Percentiles rank a stretch among this genome's conserved stretches.
Conservation (phyloP, 1,284 basidiomycete species). For the Takashimella tepidaria region DNA sequence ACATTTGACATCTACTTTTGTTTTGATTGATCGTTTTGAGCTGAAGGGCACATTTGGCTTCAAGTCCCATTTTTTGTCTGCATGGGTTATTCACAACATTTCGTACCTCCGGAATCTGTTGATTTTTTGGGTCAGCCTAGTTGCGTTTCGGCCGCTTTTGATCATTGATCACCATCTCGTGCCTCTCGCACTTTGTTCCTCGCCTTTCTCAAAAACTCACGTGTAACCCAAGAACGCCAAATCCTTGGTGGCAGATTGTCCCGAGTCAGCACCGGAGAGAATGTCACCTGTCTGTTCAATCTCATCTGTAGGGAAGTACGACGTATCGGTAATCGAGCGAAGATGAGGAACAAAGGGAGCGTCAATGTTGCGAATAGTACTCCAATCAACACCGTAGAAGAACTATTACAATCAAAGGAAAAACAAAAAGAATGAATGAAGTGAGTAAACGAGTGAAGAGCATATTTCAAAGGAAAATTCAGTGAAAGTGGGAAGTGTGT, state of each 20-base stretch:
- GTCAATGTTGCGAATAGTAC: constrained; percentile 81
- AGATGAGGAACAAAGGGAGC: constrained; percentile 93
- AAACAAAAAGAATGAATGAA: too few relatives aligned
- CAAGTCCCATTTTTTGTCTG: too few relatives aligned
- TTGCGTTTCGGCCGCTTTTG: neutral
- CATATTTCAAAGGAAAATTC: neutral
- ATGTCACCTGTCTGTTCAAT: constrained; percentile 71
- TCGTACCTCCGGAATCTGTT: constrained; percentile 45
- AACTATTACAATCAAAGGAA: constrained; percentile 50
- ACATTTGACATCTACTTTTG: too few relatives aligned
- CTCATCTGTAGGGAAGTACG: constrained; percentile 96
- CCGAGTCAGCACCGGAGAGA: constrained; percentile 55
- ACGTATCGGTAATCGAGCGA: constrained; percentile 78
- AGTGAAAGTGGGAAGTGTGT: neutral
- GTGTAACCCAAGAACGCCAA: constrained; percentile 83
- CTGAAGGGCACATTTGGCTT: too few relatives aligned
- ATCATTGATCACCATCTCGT: constrained; percentile 1
- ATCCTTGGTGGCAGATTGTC: constrained; percentile 71
- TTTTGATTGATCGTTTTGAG: too few relatives aligned
- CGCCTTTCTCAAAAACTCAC: constrained; percentile 17
- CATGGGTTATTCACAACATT: constrained; percentile 34
- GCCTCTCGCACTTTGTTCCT: neutral
- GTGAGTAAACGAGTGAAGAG: too few relatives aligned
- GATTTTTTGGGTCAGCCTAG: neutral
- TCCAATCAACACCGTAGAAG: constrained; percentile 97